Evolutionary conservation across 1,284 basidiomycete species (phyloP).

Genomic region (Sporisorium exsertum): DNA sequence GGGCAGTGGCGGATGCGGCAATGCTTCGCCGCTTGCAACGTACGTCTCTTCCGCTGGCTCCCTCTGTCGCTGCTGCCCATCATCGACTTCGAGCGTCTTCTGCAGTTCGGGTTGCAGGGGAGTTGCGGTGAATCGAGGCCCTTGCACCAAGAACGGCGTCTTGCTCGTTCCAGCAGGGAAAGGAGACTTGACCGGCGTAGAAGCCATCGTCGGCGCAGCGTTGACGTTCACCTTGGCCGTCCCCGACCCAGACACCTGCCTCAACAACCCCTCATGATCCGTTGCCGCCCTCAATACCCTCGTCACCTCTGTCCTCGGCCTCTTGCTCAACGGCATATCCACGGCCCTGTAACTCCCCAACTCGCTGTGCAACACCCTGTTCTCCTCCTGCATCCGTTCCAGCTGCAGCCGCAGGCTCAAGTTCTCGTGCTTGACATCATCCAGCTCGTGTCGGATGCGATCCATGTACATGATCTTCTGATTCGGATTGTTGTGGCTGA

Average conservation of each 20-base stretch:
- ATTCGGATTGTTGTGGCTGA: conserved; percentile 46
- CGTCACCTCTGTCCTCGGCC: conserved; percentile 39
- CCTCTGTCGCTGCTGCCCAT: conserved; percentile 1
- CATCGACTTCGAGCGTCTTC: conserved; percentile 9
- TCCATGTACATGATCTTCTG: conserved; percentile 56
- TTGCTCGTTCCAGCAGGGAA: conserved; percentile 9
- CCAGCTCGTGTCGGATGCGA: conserved; percentile 35
- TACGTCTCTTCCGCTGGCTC: conserved; percentile 12
- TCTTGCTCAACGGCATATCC: conserved; percentile 36
- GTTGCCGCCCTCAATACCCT: conserved; percentile 25
- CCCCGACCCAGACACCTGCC: conserved; percentile 28
- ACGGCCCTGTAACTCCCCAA: conserved; percentile 36
- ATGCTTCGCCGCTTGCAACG: conserved; percentile 2
- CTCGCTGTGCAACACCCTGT: conserved; percentile 21
- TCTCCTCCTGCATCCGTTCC: conserved; percentile 25
- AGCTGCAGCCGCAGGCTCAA: conserved; percentile 22
- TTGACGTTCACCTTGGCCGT: background rate
- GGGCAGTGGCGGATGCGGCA: conserved; percentile 25
- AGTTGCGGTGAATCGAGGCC: conserved; percentile 24
- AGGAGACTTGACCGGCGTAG: conserved; percentile 20
- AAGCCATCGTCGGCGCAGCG: background rate
- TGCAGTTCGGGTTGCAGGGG: conserved; percentile 27
- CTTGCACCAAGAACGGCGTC: conserved; percentile 27
- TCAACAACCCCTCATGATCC: conserved; percentile 30
- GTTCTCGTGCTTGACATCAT: conserved; percentile 38